Evolutionary conservation across 2,329 filamentous ascomycete species (phyloP), one percentile per base, ranked within the genome.

Genomic region (Fusarium sambucinum): DNA sequence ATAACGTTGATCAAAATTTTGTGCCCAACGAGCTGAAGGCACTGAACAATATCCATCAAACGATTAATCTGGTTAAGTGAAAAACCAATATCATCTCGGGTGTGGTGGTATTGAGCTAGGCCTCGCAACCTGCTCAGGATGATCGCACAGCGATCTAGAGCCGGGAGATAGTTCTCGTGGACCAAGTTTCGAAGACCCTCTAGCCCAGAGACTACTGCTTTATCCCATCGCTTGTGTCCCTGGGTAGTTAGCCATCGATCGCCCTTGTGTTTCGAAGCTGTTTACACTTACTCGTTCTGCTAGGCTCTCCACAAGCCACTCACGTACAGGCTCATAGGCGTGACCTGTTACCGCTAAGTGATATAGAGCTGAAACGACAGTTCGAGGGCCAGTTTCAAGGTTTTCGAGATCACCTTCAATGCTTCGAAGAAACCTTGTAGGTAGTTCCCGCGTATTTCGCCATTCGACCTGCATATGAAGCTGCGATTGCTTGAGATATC

Each of bases 221-320:
- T 96, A 67, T 98, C 94, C 96, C 96, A 99, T 48, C 96, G 86
- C 79, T 97, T 97, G 73, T 97, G 92, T 1, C 94, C 94, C 91
- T 96, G 51, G 21, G 19, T 2, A 21, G 17, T 30, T 40, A 45
- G 62, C 59, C 56, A 68, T 74, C 47, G 73, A 68, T 74, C 47
- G 73, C 59, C 27, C 38, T 57, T 66, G 53, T 40, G 40, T 50
- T 16, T 12, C 23, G 21, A 42, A 37, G 25, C 29, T 21, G 33
- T 23, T 44, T 30, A 17, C 12, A 35, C 86, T 74, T 82, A 94
- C 92, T 66, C 92, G 84, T 75, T 96, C 93, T 10, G 89, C 88
- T 30, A 97, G 81, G 68, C 92, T 91, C 74, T 97, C 93, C 6
- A 94, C 88, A 2, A 99, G 84, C 91, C 96, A 99, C 76, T 97